phyloP scores from a whole-genome alignment of 176 grass and related monocot genomes.

The Oryza nivara region DNA sequence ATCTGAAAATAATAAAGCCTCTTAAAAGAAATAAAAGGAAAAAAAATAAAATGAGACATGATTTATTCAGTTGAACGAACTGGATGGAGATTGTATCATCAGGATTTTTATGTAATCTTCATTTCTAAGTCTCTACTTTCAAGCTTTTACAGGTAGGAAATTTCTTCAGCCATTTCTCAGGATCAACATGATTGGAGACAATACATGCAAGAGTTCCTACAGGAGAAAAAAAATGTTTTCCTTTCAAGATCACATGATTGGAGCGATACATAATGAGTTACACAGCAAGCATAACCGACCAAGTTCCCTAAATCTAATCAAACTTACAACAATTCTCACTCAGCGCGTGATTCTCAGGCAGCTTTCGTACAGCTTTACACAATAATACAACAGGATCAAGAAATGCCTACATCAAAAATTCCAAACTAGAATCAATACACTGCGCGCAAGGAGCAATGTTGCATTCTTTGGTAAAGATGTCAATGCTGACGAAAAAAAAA shows the following conservation, averaged over 20 bases:
- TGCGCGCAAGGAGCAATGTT: conserved; percentile 30
- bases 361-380: not conserved
- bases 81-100: too few relatives aligned
- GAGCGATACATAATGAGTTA: conserved; percentile 1
- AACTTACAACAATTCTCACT: conserved; percentile 20
- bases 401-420: conserved; percentile 7
- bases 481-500: conserved; percentile 16
- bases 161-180: not conserved
- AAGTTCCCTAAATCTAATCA: not conserved
- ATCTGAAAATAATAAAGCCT: too few relatives aligned
- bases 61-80: too few relatives aligned
- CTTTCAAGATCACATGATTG: not conserved
- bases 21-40: too few relatives aligned
- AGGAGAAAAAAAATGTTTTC: not conserved
- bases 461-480: conserved; percentile 35
- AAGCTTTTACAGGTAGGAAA: not conserved
- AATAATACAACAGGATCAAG: conserved; percentile 24
- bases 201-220: not conserved
- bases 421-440: conserved; percentile 43
- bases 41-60: too few relatives aligned
- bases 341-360: not conserved
- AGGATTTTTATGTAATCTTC: not conserved
- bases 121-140: not conserved
- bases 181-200: not conserved
- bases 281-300: not conserved